Conservation (phyloP, 1,284 basidiomycete genomes). For the Moniliella sp. region DNA sequence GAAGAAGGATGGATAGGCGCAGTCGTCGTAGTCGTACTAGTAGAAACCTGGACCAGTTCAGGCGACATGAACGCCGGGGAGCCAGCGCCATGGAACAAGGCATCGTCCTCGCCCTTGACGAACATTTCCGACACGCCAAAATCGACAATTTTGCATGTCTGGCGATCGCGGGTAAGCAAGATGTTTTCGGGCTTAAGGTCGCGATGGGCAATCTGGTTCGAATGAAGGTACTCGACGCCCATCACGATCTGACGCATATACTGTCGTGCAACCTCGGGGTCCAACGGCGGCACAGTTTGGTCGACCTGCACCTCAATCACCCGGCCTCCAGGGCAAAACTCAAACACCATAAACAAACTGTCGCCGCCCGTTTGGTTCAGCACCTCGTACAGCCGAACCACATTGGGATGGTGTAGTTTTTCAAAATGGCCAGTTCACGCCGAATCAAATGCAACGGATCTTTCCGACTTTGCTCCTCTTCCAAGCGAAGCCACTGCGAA, state of each 20-base stretch:
- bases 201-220: slow-evolving; percentile 39
- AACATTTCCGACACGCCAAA: slow-evolving; percentile 44
- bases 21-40: slow-evolving; percentile 15
- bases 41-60: too few relatives aligned
- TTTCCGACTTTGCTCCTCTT: slow-evolving; percentile 1
- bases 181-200: slow-evolving; percentile 43
- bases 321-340: slow-evolving; percentile 37
- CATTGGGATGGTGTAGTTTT: slow-evolving; percentile 32
- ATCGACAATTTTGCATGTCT: slow-evolving; percentile 41
- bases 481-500: too few relatives aligned
- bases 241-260: slow-evolving; percentile 41
- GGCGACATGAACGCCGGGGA: slow-evolving; percentile 43
- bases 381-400: slow-evolving; percentile 41
- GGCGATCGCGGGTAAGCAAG: slow-evolving; percentile 37
- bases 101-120: slow-evolving; percentile 35
- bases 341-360: slow-evolving; percentile 38
- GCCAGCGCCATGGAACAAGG: slow-evolving; percentile 37
- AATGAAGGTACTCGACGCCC: slow-evolving; percentile 41
- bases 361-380: slow-evolving; percentile 41
- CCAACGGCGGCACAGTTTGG: slow-evolving; percentile 16
- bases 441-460: slow-evolving; percentile 25
- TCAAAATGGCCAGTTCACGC: slow-evolving; percentile 24
- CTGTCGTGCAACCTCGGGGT: slow-evolving; percentile 33
- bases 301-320: slow-evolving; percentile 36
- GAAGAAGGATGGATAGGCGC: background rate